A percentile compares a stretch with the other conserved stretches of the same genome.
These are phyloP conservation scores for Hypoxylon sp. DNA, from an alignment of 2,329 filamentous ascomycete species.

Conservation along the genomic window DNA sequence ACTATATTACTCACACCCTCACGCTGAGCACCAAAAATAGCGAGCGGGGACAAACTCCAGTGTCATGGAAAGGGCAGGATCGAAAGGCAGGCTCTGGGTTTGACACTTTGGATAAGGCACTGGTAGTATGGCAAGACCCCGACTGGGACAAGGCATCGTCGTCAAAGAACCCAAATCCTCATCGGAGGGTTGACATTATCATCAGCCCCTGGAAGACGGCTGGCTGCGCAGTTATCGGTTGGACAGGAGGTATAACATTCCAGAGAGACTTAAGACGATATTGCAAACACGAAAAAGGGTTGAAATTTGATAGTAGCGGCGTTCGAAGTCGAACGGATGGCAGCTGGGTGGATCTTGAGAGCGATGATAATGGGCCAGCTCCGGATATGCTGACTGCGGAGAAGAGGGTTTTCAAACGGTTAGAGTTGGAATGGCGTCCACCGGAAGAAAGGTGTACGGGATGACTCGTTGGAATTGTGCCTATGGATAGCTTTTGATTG, in stretches of 20 bases:
- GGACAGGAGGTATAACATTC: slow-evolving; percentile 91
- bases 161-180: slow-evolving; percentile 77
- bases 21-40: slow-evolving; percentile 78
- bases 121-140: slow-evolving; percentile 92
- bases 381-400: slow-evolving; percentile 81
- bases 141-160: slow-evolving; percentile 59
- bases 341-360: slow-evolving; percentile 77
- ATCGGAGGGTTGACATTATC: slow-evolving; percentile 93
- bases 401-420: slow-evolving; percentile 81
- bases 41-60: slow-evolving; percentile 76
- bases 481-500: background rate
- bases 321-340: slow-evolving; percentile 78
- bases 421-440: slow-evolving; percentile 77
- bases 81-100: slow-evolving; percentile 73
- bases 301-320: slow-evolving; percentile 95
- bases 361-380: slow-evolving; percentile 62
- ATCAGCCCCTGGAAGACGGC: slow-evolving; percentile 89
- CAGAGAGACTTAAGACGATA: slow-evolving; percentile 87
- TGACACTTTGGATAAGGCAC: slow-evolving; percentile 89
- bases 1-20: slow-evolving; percentile 86
- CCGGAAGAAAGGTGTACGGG: slow-evolving; percentile 78
- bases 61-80: slow-evolving; percentile 66
- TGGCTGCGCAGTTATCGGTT: slow-evolving; percentile 89
- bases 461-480: slow-evolving; percentile 18
- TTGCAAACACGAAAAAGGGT: slow-evolving; percentile 77